phyloP scores from a whole-genome alignment of 768 basidiomycete species.

The Boletus bicolor region DNA sequence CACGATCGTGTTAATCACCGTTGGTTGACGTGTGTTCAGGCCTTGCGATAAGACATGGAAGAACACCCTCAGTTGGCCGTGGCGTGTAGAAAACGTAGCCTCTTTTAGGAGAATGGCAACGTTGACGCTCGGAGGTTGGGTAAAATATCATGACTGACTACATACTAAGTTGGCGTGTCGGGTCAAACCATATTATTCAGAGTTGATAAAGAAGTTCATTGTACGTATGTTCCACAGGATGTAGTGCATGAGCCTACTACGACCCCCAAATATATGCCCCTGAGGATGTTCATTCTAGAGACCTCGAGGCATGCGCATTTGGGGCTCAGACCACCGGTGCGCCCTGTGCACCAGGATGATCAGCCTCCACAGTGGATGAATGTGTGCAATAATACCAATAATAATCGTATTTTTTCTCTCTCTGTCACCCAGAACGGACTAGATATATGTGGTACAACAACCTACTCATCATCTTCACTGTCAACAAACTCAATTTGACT shows the following conservation, averaged over 20 bases:
- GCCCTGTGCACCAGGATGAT: not conserved
- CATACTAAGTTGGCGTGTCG: not conserved
- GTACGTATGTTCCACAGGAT: not conserved
- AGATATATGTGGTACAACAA: too few relatives aligned
- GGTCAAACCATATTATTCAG: not conserved
- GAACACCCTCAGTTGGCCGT: not conserved
- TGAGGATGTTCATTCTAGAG: not conserved
- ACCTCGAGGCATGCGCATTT: not conserved
- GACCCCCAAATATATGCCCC: not conserved
- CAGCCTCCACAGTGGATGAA: not conserved
- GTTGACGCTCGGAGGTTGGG: not conserved
- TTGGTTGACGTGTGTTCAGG: not conserved
- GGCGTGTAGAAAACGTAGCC: not conserved
- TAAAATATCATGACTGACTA: too few relatives aligned
- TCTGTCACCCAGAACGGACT: too few relatives aligned
- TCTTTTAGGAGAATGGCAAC: not conserved
- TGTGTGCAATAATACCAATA: not conserved
- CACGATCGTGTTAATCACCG: conserved; percentile 11
- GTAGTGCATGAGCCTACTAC: not conserved
- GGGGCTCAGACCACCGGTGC: not conserved
- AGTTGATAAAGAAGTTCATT: not conserved
- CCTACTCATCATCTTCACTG: too few relatives aligned
- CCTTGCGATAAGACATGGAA: not conserved
- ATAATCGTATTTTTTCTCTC: too few relatives aligned
- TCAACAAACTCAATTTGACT: too few relatives aligned